Evolutionary conservation across 805 yeast species (phyloP).

Genomic region (Lachancea kluyveri): DNA sequence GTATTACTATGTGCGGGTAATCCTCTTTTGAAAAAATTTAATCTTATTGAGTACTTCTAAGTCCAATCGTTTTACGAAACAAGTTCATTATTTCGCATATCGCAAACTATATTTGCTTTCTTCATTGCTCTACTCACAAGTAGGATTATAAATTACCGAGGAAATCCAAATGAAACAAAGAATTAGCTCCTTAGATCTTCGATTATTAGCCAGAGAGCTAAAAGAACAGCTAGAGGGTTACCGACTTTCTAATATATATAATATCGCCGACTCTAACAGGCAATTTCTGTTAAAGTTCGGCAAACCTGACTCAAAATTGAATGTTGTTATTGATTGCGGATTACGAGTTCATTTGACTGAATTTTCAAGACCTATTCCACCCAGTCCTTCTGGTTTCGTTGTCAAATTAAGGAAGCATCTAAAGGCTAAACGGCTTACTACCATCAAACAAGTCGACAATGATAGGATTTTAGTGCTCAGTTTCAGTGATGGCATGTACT

Average conservation of each 20-base stretch:
- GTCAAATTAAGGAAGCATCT: slow-evolving; percentile 81
- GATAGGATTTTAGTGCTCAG: slow-evolving; percentile 82
- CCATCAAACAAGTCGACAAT: slow-evolving; percentile 64
- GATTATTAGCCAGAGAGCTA: slow-evolving; percentile 63
- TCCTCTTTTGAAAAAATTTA: too few relatives aligned
- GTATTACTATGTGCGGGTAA: too few relatives aligned
- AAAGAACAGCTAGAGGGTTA: slow-evolving; percentile 49
- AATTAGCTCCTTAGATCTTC: slow-evolving; percentile 76
- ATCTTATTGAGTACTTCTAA: too few relatives aligned
- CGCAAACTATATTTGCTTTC: too few relatives aligned
- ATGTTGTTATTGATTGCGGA: slow-evolving; percentile 79
- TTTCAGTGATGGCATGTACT: slow-evolving; percentile 75
- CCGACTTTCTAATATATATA: slow-evolving; percentile 80
- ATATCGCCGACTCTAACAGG: slow-evolving; percentile 61
- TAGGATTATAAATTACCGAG: too few relatives aligned
- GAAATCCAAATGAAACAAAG: slow-evolving; percentile 74
- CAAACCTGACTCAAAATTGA: slow-evolving; percentile 73
- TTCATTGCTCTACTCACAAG: too few relatives aligned
- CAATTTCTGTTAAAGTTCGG: slow-evolving; percentile 77
- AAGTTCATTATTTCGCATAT: too few relatives aligned
- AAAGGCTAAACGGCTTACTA: slow-evolving; percentile 70
- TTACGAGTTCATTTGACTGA: slow-evolving; percentile 72
- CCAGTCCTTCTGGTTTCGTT: slow-evolving; percentile 79
- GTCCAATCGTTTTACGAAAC: too few relatives aligned
- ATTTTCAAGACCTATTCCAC: slow-evolving; percentile 74